Evolutionary conservation across 768 basidiomycete species (phyloP), one percentile per base, ranked within the genome.

Genomic region (Leccinum arenicola): DNA sequence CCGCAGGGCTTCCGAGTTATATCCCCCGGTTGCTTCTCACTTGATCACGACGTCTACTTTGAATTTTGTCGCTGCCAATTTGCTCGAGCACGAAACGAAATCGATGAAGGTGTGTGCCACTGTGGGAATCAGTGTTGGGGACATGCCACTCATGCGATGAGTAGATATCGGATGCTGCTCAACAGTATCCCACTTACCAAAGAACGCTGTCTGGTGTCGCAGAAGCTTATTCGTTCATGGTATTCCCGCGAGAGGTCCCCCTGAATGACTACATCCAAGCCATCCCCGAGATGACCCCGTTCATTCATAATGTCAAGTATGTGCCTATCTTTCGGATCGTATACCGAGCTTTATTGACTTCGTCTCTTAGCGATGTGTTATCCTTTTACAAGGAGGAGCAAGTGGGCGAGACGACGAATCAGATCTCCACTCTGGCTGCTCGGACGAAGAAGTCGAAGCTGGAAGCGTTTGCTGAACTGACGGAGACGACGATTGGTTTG

Each of bases 161-260:
- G 12, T 40, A 59, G 54, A 59, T 29, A 12, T 49, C 47, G 15
- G 12, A 23, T 8, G 21, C 55, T 48, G 55, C 55, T n/a, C 12
- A 36, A 49, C 29, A 49, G 23, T 55, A 49, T 55, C 31, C 19
- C 33, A 49, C 21, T 15, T 55, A 25, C 47, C 55, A 47, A 21
- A 31, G 55, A 19, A 35, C 21, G 4, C 5, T 55, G 55, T 33
- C 55, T 19, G 55, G 55, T 49, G 45, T 15, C 21, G 15, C 47
- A 15, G 29, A 38, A 6, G 52, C 47, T 48, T 55, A 69, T 68
- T 3, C 65, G 7, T 52, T 35, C 33, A 52, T 52, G 51, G 51
- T 52, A 8, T 52, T 52, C 51, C 33, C 51, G 33, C 31, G 8
- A 12, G 51, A 35, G 33, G n/a, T 36, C 14, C 51, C 29, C 29